Evolutionary conservation across 331 rosid genomes (phyloP), one percentile per base, ranked within the genome.

Genomic region (Phaseolus coccineus): DNA sequence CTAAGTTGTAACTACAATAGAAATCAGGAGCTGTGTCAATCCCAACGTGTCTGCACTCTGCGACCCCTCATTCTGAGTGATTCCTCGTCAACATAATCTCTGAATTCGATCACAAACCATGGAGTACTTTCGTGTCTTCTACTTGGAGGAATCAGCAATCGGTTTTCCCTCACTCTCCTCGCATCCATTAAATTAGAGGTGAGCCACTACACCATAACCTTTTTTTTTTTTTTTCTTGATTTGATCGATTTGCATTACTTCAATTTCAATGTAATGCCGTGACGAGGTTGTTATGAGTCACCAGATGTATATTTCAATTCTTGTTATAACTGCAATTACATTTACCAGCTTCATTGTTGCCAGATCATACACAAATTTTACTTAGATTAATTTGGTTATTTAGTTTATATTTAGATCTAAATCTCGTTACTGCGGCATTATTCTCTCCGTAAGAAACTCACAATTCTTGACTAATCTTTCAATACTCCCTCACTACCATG

Each of bases 391-490:
- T 50, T 62, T 15, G 19, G 14, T 47, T 19, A 19, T 19, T 19
- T 62, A 2, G 11, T 22, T 14, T 51, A 1, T 65, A 13, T 2
- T 63, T 71, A 71, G 51, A 72, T 63, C 63, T 50, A 2, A 40
- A 51, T 80, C 47, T 72, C 27, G 15, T 13, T 25, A 22, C 2
- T 9, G 5, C 22, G 4, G 19, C 58, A 56, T 37, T 37, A 1
- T 57, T 51, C 40, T 12, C 2, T 57, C 14, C 12, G 25, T 22
- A 8, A 66, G 46, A 42, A 8, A 35, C 31, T 39, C 31, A 12
- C 39, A 8, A 64, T 51, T 65, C 35, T 64, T 76, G 31, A 66
- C 14, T 22, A n/a, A 65, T 65, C 51, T 46, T 52, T 58, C 15
- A 59, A 8, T 74, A 9, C 12, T 57, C 44, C 5, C n/a, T 58